Evolutionary conservation across 2,329 filamentous ascomycete genomes (phyloP).

Genomic region (Biscogniauxia sp.): DNA sequence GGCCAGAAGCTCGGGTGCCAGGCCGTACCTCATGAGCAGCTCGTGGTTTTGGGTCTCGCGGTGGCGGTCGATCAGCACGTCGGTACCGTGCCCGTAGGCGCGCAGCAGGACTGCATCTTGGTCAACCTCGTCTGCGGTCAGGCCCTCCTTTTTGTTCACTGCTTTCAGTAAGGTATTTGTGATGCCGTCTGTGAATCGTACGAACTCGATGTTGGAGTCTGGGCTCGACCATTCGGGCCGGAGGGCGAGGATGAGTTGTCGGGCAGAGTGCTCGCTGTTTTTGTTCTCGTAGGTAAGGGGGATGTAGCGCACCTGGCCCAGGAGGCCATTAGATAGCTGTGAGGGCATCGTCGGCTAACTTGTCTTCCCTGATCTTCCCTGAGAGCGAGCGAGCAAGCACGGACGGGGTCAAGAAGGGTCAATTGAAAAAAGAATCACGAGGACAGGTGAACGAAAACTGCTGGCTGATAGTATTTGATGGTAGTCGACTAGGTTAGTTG

Average conservation of each 20-base stretch:
- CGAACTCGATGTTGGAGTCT: slow-evolving; percentile 75
- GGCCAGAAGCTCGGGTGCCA: slow-evolving; percentile 84
- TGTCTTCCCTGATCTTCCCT: no score
- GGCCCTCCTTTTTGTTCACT: slow-evolving; percentile 63
- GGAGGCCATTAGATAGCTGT: slow-evolving; percentile 32
- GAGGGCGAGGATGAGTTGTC: slow-evolving; percentile 74
- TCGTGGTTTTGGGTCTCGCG: slow-evolving; percentile 79
- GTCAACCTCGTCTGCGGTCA: slow-evolving; percentile 58
- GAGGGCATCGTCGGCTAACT: slow-evolving; percentile 22
- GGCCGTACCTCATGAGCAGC: slow-evolving; percentile 75
- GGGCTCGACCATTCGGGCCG: slow-evolving; percentile 78
- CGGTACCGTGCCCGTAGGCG: slow-evolving; percentile 92
- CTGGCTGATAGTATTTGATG: not conserved
- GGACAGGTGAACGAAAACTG: not conserved
- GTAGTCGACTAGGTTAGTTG: not conserved
- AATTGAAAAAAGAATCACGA: not conserved
- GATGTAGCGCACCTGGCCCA: slow-evolving; percentile 59
- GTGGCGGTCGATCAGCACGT: slow-evolving; percentile 93
- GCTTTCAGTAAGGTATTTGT: slow-evolving; percentile 89
- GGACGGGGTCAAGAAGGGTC: not conserved
- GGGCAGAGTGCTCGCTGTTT: slow-evolving; percentile 75
- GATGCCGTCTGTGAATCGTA: slow-evolving; percentile 95
- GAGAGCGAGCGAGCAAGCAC: not conserved
- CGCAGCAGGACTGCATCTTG: slow-evolving; percentile 82
- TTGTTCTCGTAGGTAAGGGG: slow-evolving; percentile 74